phyloP scores from a whole-genome alignment of 2,329 filamentous ascomycete species.

The Xylaria sp. region DNA sequence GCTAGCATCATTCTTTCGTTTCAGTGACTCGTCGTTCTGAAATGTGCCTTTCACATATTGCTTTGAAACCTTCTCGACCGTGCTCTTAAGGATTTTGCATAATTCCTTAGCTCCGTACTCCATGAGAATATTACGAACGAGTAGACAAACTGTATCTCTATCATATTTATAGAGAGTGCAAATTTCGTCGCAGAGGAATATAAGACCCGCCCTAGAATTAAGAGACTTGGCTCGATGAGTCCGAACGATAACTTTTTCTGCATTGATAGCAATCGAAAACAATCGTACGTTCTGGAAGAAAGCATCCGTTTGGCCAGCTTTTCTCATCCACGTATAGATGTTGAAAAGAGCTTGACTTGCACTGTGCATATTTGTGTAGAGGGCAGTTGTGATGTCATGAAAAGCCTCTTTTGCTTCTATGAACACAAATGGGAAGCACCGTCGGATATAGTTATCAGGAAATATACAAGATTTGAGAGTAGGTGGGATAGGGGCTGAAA shows the following conservation, averaged over 20 bases:
- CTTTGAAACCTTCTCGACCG: background rate
- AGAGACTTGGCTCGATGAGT: background rate
- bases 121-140: background rate
- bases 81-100: background rate
- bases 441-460: background rate
- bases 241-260: background rate
- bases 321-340: constrained; percentile 1
- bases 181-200: background rate
- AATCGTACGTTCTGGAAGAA: constrained; percentile 2
- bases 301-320: background rate
- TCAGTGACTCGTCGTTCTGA: no score
- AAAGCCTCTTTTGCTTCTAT: background rate
- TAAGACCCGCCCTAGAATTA: background rate
- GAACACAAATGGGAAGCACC: constrained; percentile 10
- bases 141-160: background rate
- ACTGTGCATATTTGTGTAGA: constrained; percentile 4
- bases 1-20: background rate
- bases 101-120: background rate
- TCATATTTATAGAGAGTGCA: background rate
- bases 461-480: background rate
- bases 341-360: constrained; percentile 10
- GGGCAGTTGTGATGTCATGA: background rate
- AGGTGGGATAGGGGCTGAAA: background rate
- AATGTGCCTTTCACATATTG: background rate
- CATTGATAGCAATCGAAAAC: constrained; percentile 10